Percentiles rank a stretch among this genome's conserved stretches.
Conservation (phyloP, 179 eudicot genomes). For the Pouteria campechiana region DNA sequence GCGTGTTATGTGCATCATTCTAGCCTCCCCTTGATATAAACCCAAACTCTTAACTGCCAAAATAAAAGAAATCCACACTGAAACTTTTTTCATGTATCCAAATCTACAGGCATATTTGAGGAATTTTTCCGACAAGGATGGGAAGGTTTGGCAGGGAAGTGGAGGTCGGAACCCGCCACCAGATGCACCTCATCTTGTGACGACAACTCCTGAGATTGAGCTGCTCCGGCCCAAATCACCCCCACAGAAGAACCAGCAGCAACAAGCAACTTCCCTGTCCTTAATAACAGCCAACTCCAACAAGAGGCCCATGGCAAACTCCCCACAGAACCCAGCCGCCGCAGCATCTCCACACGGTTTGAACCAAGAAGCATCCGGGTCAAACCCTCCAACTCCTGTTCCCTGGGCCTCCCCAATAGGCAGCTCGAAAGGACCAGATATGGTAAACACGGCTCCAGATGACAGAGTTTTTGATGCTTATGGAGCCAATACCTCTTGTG, state of each 20-base stretch:
- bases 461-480: slow-evolving; percentile 53
- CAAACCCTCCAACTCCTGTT: slow-evolving; percentile 25
- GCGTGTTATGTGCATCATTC: no score
- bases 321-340: slow-evolving; percentile 36
- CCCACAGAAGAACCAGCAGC: slow-evolving; percentile 91
- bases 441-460: slow-evolving; percentile 18
- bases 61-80: no score
- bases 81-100: no score
- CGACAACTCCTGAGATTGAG: slow-evolving; percentile 87
- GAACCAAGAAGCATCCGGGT: slow-evolving; percentile 55
- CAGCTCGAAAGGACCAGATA: slow-evolving; percentile 29
- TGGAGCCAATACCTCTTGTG: slow-evolving; percentile 39
- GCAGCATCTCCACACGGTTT: no score
- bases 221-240: slow-evolving; percentile 93
- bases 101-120: slow-evolving; percentile 41
- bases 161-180: slow-evolving; percentile 98
- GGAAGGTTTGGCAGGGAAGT: slow-evolving; percentile 94
- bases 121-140: slow-evolving; percentile 80
- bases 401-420: slow-evolving; percentile 57
- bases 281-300: slow-evolving; percentile 41
- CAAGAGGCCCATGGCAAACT: slow-evolving; percentile 41
- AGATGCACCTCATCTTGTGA: slow-evolving; percentile 87
- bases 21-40: no score
- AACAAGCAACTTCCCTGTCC: slow-evolving; percentile 63
- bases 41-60: no score